phyloP scores from a whole-genome alignment of 768 basidiomycete species.

The Serendipita vermifera region DNA sequence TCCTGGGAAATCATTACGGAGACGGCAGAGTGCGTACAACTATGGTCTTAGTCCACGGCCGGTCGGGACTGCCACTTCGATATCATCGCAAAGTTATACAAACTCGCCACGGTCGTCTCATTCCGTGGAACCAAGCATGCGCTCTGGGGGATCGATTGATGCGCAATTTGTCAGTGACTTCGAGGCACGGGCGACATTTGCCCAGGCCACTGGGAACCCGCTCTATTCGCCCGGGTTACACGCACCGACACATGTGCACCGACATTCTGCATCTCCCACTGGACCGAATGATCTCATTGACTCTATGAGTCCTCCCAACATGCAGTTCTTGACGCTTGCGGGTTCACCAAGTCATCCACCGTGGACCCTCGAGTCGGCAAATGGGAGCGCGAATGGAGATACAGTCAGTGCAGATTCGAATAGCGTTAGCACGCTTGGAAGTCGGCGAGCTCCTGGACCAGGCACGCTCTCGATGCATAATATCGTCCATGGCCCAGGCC shows the following conservation, averaged over 20 bases:
- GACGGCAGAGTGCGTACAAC: constrained; percentile 42
- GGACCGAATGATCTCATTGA: constrained; percentile 7
- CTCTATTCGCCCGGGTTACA: constrained; percentile 55
- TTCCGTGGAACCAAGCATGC: constrained; percentile 32
- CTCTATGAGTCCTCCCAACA: not conserved
- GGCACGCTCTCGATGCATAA: constrained; percentile 22
- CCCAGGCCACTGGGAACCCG: constrained; percentile 37
- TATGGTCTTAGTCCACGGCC: constrained; percentile 57
- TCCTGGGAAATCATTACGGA: constrained; percentile 45
- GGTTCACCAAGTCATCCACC: constrained; percentile 16
- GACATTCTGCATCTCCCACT: constrained; percentile 21
- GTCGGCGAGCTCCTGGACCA: constrained; percentile 27
- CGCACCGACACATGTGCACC: constrained; percentile 56
- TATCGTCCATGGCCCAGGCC: constrained; percentile 33
- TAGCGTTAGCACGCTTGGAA: constrained; percentile 5
- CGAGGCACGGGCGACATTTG: constrained; percentile 54
- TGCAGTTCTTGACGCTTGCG: constrained; percentile 19
- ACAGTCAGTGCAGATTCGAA: constrained; percentile 20
- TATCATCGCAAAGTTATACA: constrained; percentile 55
- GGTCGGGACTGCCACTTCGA: constrained; percentile 60
- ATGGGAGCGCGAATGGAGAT: constrained; percentile 27
- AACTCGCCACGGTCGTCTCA: constrained; percentile 66
- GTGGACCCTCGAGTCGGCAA: constrained; percentile 22
- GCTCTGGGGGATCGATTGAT: constrained; percentile 38
- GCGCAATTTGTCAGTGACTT: constrained; percentile 67